phyloP scores from a whole-genome alignment of 305 asterid genomes.

The Fraxinus angustifolia region DNA sequence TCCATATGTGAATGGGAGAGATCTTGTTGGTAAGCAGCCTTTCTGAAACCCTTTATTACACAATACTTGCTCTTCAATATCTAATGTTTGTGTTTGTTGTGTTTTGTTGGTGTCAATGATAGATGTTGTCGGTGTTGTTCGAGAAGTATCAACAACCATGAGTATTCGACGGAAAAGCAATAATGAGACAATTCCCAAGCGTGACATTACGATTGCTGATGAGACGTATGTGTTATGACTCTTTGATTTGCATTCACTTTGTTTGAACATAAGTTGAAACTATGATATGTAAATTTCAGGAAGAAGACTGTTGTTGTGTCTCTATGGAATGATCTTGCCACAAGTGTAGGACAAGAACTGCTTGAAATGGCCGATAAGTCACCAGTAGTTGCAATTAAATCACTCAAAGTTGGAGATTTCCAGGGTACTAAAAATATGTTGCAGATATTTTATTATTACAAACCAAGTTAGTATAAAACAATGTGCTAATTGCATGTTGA shows the following conservation, averaged over 20 bases:
- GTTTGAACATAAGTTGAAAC: not conserved
- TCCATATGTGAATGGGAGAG: conserved; percentile 75
- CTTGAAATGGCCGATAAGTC: conserved; percentile 77
- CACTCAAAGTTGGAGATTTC: conserved; percentile 83
- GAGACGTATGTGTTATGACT: conserved; percentile 51
- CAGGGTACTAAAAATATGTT: conserved; percentile 48
- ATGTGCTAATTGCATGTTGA: not conserved
- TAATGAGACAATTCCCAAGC: conserved; percentile 72
- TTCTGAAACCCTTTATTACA: not conserved
- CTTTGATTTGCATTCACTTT: not conserved
- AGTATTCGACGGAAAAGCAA: conserved; percentile 77
- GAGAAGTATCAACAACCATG: conserved; percentile 69
- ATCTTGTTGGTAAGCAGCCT: conserved; percentile 65
- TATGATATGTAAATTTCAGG: conserved; percentile 36
- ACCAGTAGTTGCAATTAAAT: conserved; percentile 85
- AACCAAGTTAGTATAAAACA: not conserved
- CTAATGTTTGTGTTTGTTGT: not conserved
- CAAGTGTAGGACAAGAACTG: conserved; percentile 67
- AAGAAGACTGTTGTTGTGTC: conserved; percentile 88
- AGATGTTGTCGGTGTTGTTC: conserved; percentile 89
- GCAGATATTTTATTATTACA: not conserved
- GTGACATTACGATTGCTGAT: conserved; percentile 90
- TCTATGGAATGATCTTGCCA: conserved; percentile 85
- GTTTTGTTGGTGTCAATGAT: conserved; percentile 9
- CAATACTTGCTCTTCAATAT: not conserved